These are phyloP conservation scores for Pseudocercospora vitis DNA, from an alignment of 2,329 filamentous ascomycete species.

Conservation along the genomic window DNA sequence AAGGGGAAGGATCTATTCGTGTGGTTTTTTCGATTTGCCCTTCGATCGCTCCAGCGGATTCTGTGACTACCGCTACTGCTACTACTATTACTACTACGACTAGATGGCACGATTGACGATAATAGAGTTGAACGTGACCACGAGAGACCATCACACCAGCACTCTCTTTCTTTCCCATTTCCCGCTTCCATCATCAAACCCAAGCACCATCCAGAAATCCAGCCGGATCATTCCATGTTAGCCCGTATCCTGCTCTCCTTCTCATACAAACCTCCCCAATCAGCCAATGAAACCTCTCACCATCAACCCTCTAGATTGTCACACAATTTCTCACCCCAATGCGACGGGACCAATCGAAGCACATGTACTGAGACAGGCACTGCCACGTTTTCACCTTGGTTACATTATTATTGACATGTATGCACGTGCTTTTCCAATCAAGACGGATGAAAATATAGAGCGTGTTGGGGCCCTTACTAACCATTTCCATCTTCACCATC, in stretches of 20 bases:
- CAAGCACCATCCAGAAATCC: too few species aligned
- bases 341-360: background rate
- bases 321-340: background rate
- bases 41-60: background rate
- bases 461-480: too few species aligned
- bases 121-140: conserved; percentile 9
- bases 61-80: too few species aligned
- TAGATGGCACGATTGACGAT: conserved; percentile 5
- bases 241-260: too few species aligned
- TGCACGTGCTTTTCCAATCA: background rate
- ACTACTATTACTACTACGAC: background rate
- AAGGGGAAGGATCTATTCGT: conserved; percentile 5
- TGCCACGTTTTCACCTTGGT: background rate
- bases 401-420: too few species aligned
- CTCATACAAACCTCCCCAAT: too few species aligned
- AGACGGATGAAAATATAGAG: too few species aligned
- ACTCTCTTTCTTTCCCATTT: too few species aligned
- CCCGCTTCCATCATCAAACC: background rate
- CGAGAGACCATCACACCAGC: too few species aligned
- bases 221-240: too few species aligned
- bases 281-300: background rate
- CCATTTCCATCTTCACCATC: too few species aligned
- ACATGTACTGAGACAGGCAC: conserved; percentile 4
- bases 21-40: background rate
- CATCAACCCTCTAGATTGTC: background rate